A percentile compares a stretch with the other conserved stretches of the same genome.
These are phyloP conservation scores for Salix arbutifolia DNA, from an alignment of 345 rosid genomes.

Conservation along the genomic window DNA sequence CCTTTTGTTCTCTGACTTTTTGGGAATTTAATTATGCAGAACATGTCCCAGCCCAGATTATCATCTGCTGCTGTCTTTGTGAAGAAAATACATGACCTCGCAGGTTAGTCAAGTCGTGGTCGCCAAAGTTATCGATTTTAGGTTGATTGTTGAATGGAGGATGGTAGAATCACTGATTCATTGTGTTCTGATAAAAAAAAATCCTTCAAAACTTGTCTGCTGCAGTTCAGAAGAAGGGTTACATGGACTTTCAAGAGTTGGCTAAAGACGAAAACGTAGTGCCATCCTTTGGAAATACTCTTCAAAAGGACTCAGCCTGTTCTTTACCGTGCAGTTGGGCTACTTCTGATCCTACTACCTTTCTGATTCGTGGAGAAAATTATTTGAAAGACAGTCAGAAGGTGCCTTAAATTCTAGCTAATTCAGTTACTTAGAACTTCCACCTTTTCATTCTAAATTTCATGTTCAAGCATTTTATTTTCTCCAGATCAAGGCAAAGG, in stretches of 20 bases:
- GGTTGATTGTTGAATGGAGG: constrained; percentile 6
- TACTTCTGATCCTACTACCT: constrained; percentile 63
- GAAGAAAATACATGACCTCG: constrained; percentile 73
- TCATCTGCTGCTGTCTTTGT: constrained; percentile 63
- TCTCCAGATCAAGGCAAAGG: constrained; percentile 57
- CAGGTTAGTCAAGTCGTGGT: constrained; percentile 35
- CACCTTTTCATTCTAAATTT: not conserved
- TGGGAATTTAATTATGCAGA: constrained; percentile 29
- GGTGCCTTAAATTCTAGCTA: constrained; percentile 37
- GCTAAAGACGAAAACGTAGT: constrained; percentile 26
- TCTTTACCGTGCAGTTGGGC: constrained; percentile 71
- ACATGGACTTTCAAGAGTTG: constrained; percentile 57
- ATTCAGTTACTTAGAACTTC: not conserved
- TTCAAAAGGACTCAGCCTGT: constrained; percentile 56
- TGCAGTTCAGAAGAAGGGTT: constrained; percentile 78
- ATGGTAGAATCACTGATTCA: not conserved
- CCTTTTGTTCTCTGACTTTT: not conserved
- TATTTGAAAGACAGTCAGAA: constrained; percentile 63
- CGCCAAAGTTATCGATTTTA: not conserved
- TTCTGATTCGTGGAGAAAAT: constrained; percentile 70
- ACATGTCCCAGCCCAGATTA: constrained; percentile 34
- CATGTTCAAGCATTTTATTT: not conserved
- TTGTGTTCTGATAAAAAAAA: constrained; percentile 1
- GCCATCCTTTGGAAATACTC: constrained; percentile 64
- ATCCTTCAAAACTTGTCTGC: constrained; percentile 3